These are phyloP conservation scores for Galerina marginata DNA, from an alignment of 768 basidiomycete species.

Conservation along the genomic window DNA sequence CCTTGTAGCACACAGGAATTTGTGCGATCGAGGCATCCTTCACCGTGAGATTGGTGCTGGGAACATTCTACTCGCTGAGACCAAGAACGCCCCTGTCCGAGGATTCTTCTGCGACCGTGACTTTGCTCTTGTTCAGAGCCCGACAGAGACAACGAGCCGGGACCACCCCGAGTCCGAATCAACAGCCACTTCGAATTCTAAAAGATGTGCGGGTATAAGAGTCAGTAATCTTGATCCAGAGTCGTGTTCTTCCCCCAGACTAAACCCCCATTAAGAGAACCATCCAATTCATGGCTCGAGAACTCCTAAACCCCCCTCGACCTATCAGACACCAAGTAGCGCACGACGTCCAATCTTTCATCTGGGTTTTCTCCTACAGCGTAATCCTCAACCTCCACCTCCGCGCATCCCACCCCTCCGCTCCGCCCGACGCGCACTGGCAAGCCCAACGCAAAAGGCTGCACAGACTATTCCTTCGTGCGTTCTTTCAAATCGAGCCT, in stretches of 20 bases:
- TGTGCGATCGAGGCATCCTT: too few relatives aligned
- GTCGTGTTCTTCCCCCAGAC: neutral
- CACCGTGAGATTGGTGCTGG: neutral
- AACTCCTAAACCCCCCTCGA: neutral
- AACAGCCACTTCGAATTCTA: neutral
- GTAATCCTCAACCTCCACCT: too few relatives aligned
- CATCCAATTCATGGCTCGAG: neutral
- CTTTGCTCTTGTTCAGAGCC: neutral
- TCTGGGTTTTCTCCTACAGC: neutral
- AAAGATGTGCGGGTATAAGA: neutral
- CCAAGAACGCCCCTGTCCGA: neutral
- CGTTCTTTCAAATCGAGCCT: too few relatives aligned
- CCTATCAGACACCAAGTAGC: neutral
- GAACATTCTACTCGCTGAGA: neutral
- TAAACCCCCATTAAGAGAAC: neutral
- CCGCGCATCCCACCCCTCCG: too few relatives aligned
- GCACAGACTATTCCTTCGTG: too few relatives aligned
- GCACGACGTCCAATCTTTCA: neutral
- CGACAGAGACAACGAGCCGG: too few relatives aligned
- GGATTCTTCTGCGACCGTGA: slow-evolving; percentile 4
- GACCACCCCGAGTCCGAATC: neutral
- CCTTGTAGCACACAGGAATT: too few relatives aligned
- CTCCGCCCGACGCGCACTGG: too few relatives aligned
- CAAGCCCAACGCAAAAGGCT: too few relatives aligned
- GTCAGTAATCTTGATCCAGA: neutral